Percentiles rank a stretch among this genome's conserved stretches.
These are phyloP conservation scores for Leccinum aurantiacum DNA, from an alignment of 768 basidiomycete genomes.

Conservation along the genomic window DNA sequence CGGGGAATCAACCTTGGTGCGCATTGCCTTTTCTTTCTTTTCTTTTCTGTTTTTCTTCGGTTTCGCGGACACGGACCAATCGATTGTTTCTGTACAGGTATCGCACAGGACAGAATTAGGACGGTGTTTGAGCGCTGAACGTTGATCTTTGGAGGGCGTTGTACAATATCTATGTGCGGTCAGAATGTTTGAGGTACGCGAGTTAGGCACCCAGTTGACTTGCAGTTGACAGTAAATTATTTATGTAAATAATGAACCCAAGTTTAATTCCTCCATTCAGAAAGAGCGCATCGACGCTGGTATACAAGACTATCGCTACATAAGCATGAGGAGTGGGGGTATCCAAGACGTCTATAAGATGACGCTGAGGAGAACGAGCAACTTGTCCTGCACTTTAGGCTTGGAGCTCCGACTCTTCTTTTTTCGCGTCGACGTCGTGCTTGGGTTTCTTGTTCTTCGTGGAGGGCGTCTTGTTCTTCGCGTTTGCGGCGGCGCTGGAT, in stretches of 20 bases:
- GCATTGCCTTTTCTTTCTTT: constrained; percentile 14
- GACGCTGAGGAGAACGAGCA: constrained; percentile 25
- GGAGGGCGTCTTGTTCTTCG: constrained; percentile 44
- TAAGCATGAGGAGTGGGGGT: constrained; percentile 8
- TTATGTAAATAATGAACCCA: neutral
- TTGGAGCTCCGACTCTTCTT: constrained; percentile 15
- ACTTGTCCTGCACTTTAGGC: constrained; percentile 3
- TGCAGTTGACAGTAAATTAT: neutral
- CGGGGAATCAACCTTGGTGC: constrained; percentile 54
- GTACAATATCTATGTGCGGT: neutral
- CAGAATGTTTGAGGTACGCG: no score
- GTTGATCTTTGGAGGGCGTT: neutral
- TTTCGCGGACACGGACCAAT: neutral
- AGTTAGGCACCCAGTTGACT: neutral
- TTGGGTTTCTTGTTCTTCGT: constrained; percentile 47
- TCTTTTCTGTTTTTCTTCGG: neutral
- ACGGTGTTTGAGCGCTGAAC: no score
- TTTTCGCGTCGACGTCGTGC: constrained; percentile 25
- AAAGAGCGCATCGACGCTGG: neutral
- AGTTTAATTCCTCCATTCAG: neutral
- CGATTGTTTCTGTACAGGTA: constrained; percentile 36
- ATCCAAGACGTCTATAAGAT: constrained; percentile 23
- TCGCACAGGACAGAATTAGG: constrained; percentile 54
- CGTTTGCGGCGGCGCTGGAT: constrained; percentile 23
- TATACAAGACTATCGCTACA: constrained; percentile 22